Evolutionary conservation across 1,139 yeast species (phyloP), one percentile per base, ranked within the genome.

Genomic region (Scheffersomyces cryptocercus): DNA sequence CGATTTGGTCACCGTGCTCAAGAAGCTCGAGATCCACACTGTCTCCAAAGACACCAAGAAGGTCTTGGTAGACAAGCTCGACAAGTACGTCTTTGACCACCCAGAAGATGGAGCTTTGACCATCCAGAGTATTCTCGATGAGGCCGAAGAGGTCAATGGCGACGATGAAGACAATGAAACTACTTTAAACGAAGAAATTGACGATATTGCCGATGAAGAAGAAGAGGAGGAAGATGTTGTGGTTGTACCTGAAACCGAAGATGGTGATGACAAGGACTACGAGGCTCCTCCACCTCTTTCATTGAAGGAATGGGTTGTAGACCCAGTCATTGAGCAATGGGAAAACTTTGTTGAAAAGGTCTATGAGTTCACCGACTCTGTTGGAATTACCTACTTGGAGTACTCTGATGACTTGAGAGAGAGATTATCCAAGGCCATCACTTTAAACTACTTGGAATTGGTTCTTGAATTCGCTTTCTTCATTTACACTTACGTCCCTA

Each of bases 391-490:
- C 42, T 56, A 72, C 42, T 60, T 67, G 41, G 74, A 70, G 42
- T 64, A 62, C 52, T 75, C 71, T 51, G 74, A 73, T 44, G 72
- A 67, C 44, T 62, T 78, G 47, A 70, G 84, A 61, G 82, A 78
- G 44, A 65, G 65, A 40, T 67, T 79, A 51, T 73, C 80, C 42
- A 75, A 68, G 46, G 70, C 81, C 13, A 71, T 75, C 44, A 60
- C 81, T 5, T 65, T 80, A 55, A 75, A 75, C 58, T 73, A 62
- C 45, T 45, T 73, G 42, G 73, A 75, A 50, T 58, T 75, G 39
- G 40, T 56, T 5, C 55, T 65, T 35, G 84, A 80, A 59, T 57
- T 70, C 14, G 33, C 58, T 7, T 64, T 61, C 53, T 71, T 72
- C 49, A 50, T 70, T 44, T 66, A 59, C 54, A 54, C 61, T 42